Evolutionary conservation across 2,329 filamentous ascomycete species (phyloP), one percentile per base, ranked within the genome.

Genomic region (Fusarium nematophilum): DNA sequence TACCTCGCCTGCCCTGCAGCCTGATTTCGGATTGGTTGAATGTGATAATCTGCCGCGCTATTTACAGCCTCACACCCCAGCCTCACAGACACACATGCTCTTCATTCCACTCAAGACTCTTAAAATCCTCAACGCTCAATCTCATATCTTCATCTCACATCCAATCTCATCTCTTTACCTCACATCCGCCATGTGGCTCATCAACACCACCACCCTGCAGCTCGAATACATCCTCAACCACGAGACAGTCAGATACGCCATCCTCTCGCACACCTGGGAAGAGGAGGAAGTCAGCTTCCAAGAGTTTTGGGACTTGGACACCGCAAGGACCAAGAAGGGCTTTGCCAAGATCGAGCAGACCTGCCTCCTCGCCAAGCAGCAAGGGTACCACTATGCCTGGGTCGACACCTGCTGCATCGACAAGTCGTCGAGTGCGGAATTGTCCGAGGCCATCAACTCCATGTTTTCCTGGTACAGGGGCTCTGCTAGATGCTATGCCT

Each of bases 221-320:
- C 49, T 72, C 4, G 49, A 65, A 25, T 55, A 57, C 5, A 63
- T 70, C 10, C n/a, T 34, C 5, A 58, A 63, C 8, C 31, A 36
- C 13, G 18, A 49, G 6, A 23, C 51, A 5, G 71, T 70, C 0
- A 45, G 56, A 0, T 74, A 73, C 15, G 71, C 68, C 18, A 73
- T 73, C 15, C 62, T 74, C 3, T 74, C 72, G 0, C 72, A 74
- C 26, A 73, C 70, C 1, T 74, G 72, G 72, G 65, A 62, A 15
- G 27, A 44, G 7, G 65, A 63, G 18, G 72, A 74, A 51, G 58
- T 72, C 8, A 51, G 53, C 1, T 66, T 72, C 25, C 56, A 70
- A 26, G 69, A 73, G 21, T 50, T 72, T 14, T 23, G 39, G 4
- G 21, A 30, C 5, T 42, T 37, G 4, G 17, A 9, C 26, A 29